phyloP scores from a whole-genome alignment of 441 rosid genomes.

The Mallotus repandus region DNA sequence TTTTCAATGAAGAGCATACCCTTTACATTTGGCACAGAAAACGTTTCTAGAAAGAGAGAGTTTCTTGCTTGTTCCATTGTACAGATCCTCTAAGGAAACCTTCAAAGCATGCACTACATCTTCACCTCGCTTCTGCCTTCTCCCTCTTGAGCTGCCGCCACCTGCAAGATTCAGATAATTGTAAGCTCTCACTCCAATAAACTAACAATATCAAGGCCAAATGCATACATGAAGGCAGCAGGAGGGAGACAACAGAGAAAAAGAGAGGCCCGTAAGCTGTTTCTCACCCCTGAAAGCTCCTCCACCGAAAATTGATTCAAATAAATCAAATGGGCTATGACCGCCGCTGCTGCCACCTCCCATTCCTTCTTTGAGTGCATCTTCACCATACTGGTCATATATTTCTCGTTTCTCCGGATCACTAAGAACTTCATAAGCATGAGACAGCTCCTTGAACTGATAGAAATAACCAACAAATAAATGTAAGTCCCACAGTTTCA shows the following conservation, averaged over 20 bases:
- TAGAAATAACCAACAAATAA: slow-evolving; percentile 10
- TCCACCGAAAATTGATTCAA: slow-evolving; percentile 72
- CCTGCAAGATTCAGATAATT: slow-evolving; percentile 14
- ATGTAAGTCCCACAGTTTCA: not conserved
- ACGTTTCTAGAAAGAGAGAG: slow-evolving; percentile 70
- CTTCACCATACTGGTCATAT: slow-evolving; percentile 91
- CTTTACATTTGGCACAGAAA: slow-evolving; percentile 66
- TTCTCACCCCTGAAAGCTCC: slow-evolving; percentile 59
- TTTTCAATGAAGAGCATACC: slow-evolving; percentile 39
- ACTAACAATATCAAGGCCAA: too few species aligned
- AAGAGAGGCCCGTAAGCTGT: not conserved
- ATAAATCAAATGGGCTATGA: slow-evolving; percentile 82
- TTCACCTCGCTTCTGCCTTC: slow-evolving; percentile 75
- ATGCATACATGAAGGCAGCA: not conserved
- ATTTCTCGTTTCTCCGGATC: slow-evolving; percentile 86
- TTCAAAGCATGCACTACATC: slow-evolving; percentile 68
- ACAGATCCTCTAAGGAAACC: slow-evolving; percentile 66
- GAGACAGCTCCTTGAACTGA: slow-evolving; percentile 88
- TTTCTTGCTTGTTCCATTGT: slow-evolving; percentile 64
- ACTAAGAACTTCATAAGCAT: slow-evolving; percentile 87
- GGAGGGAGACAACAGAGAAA: not conserved
- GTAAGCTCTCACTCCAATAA: not conserved
- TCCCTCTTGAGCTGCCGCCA: slow-evolving; percentile 62
- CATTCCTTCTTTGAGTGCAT: slow-evolving; percentile 86
- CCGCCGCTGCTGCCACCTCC: slow-evolving; percentile 57